Base-by-base conservation (phyloP, 2,329 filamentous ascomycete genomes). In the Beauveria sp. region DNA sequence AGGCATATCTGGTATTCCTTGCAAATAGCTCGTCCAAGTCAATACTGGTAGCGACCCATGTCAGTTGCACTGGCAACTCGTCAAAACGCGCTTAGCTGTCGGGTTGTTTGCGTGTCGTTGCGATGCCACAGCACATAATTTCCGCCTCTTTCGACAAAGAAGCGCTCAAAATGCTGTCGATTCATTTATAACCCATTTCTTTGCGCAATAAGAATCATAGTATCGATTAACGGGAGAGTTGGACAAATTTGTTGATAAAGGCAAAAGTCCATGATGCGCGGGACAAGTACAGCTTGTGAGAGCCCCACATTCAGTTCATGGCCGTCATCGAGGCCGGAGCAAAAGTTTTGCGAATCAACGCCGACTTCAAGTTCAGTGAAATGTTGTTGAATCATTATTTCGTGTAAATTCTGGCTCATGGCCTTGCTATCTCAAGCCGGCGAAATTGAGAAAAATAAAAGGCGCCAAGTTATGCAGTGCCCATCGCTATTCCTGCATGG, bases 301-400 rank as follows among this genome's bases (percentile, higher is more conserved):
- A 16, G 57, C 57, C 57, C 57, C 57, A 59, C 57, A 52, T 59
- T 59, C 26, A 12, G 26, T 59, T 50, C n/a, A 59, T 18, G n/a
- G 18, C 47, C 40, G n/a, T 22, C 40, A 20, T 22, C n/a, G 20
- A 20, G 12, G 6, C 48, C 6, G 9, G 7, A 18, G 22, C 12
- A 20, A 16, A 51, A 28, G 37, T 12, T 6, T 34, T 34, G 20
- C 9, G 44, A 22, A 5, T 18, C 37, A 9, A 22, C 12, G 12
- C 24, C 18, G 6, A 34, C 28, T 22, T 37, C 4, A 7, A 30
- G 14, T 16, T 59, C n/a, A 34, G 18, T 30, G 22, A 50, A 40
- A 50, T 50, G 3, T 6, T 26, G 44, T 44, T 46, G n/a, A 46
- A 30, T 30, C 0, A 43, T 22, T 30, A 58, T 30, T 44, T 26